A percentile compares a stretch with the other conserved stretches of the same genome.
These are phyloP conservation scores for Aureobasidium pullulans DNA, from an alignment of 2,329 filamentous ascomycete genomes.

Conservation along the genomic window DNA sequence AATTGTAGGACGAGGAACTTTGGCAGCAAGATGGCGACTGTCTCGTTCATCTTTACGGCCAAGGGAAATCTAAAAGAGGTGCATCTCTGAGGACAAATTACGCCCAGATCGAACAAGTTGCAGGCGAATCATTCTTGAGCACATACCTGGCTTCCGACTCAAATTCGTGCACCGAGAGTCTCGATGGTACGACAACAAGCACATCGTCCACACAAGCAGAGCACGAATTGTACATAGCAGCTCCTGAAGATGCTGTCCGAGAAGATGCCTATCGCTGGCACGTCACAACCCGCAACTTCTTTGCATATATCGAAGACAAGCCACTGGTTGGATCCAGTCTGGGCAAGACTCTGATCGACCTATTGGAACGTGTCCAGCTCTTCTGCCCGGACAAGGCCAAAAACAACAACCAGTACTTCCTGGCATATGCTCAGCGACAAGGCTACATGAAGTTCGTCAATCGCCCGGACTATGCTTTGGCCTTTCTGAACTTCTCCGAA, in stretches of 20 bases:
- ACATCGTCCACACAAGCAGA: conserved; percentile 6
- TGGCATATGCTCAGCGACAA: conserved; percentile 57
- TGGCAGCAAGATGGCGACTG: conserved; percentile 64
- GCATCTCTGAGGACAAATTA: conserved; percentile 63
- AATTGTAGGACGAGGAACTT: conserved; percentile 59
- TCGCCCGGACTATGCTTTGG: conserved; percentile 61
- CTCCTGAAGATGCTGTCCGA: conserved; percentile 48
- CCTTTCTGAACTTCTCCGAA: conserved; percentile 61
- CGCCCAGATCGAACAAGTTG: conserved; percentile 47
- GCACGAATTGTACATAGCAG: conserved; percentile 62
- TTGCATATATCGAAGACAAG: conserved; percentile 60
- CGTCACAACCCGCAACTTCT: conserved; percentile 64
- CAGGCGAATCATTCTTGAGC: conserved; percentile 55
- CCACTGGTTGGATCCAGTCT: conserved; percentile 62
- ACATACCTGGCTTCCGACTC: conserved; percentile 27
- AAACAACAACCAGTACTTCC: conserved; percentile 16
- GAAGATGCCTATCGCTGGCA: conserved; percentile 56
- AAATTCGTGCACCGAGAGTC: conserved; percentile 5
- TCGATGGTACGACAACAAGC: conserved; percentile 21
- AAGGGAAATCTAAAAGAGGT: conserved; percentile 56
- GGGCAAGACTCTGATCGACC: conserved; percentile 54
- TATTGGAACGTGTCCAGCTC: conserved; percentile 56
- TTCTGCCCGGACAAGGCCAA: conserved; percentile 20
- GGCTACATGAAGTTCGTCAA: conserved; percentile 62
- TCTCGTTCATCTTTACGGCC: conserved; percentile 60